A percentile compares a stretch with the other conserved stretches of the same genome.
Evolutionary conservation across 768 basidiomycete genomes (phyloP).

Genomic region (Naematelia encephala): DNA sequence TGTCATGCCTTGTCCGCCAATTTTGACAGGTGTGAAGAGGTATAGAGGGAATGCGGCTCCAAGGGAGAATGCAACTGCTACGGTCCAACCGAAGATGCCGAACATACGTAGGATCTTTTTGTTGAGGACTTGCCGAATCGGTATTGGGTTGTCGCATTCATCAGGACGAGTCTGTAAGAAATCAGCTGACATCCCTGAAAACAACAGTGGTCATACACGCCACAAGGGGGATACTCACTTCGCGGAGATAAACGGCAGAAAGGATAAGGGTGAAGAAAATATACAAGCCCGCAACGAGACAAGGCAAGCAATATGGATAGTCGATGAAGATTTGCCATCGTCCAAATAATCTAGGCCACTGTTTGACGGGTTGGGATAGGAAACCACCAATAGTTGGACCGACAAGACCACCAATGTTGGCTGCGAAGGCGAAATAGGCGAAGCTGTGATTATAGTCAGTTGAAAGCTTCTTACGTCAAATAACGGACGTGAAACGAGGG

Average conservation of each 20-base stretch:
- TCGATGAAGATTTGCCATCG: constrained; percentile 10
- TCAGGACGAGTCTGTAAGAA: constrained; percentile 18
- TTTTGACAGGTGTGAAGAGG: constrained; percentile 21
- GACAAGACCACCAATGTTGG: constrained; percentile 22
- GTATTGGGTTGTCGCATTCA: constrained; percentile 19
- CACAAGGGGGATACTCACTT: constrained; percentile 15
- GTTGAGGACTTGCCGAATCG: constrained; percentile 15
- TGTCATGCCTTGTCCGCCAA: constrained; percentile 17
- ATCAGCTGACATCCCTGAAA: neutral
- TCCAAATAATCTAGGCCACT: constrained; percentile 20
- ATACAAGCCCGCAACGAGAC: constrained; percentile 19
- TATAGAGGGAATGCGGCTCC: constrained; percentile 19
- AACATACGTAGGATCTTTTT: constrained; percentile 14
- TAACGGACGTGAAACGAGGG: no score
- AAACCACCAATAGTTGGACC: constrained; percentile 26
- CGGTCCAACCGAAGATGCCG: constrained; percentile 17
- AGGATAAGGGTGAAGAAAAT: constrained; percentile 17
- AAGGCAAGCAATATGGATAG: constrained; percentile 22
- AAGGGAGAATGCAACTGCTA: constrained; percentile 17
- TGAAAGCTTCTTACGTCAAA: no score
- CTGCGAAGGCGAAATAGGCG: constrained; percentile 26
- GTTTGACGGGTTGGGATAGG: constrained; percentile 21
- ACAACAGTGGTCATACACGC: neutral
- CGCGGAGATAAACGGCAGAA: constrained; percentile 17
- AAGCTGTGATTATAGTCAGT: no score